Evolutionary conservation across 371 early-diverging fungal species (phyloP).

Genomic region (Amoeboaphelidium protococcarum): DNA sequence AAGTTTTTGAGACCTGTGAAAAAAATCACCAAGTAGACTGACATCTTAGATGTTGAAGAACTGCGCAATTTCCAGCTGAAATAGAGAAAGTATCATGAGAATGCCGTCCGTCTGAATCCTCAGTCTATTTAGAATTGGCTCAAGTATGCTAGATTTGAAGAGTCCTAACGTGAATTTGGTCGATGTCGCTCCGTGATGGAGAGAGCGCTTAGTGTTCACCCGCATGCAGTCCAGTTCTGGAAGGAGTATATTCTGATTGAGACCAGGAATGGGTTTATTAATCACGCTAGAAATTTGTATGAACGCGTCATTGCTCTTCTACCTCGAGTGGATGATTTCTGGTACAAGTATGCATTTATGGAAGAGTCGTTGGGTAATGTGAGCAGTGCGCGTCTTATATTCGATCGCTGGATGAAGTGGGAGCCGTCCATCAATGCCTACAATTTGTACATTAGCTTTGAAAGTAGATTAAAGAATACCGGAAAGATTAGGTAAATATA

Average conservation of each 20-base stretch:
- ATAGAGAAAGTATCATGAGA: constrained; percentile 83
- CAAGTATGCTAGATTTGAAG: constrained; percentile 88
- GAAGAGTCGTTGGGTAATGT: constrained; percentile 82
- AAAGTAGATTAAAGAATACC: constrained; percentile 48
- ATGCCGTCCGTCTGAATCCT: constrained; percentile 55
- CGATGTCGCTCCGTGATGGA: constrained; percentile 76
- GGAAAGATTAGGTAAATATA: constrained; percentile 54
- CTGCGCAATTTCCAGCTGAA: constrained; percentile 58
- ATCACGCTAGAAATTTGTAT: constrained; percentile 70
- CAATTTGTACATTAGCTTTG: constrained; percentile 80
- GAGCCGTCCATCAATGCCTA: constrained; percentile 76
- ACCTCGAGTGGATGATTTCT: constrained; percentile 81
- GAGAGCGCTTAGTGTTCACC: constrained; percentile 69
- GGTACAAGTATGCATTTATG: constrained; percentile 93
- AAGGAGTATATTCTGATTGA: constrained; percentile 87
- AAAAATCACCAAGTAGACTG: too few relatives aligned
- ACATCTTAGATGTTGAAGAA: constrained; percentile 17
- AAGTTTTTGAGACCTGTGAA: too few relatives aligned
- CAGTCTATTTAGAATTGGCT: constrained; percentile 67
- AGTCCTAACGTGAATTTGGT: constrained; percentile 50
- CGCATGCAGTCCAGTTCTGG: constrained; percentile 57
- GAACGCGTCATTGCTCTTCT: constrained; percentile 69
- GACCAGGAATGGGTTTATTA: constrained; percentile 73
- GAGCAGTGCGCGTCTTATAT: constrained; percentile 63
- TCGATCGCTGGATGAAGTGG: constrained; percentile 97